A percentile compares a stretch with the other conserved stretches of the same genome.
Conservation (phyloP, 768 basidiomycete species). For the Neoboletus brunneissimus region DNA sequence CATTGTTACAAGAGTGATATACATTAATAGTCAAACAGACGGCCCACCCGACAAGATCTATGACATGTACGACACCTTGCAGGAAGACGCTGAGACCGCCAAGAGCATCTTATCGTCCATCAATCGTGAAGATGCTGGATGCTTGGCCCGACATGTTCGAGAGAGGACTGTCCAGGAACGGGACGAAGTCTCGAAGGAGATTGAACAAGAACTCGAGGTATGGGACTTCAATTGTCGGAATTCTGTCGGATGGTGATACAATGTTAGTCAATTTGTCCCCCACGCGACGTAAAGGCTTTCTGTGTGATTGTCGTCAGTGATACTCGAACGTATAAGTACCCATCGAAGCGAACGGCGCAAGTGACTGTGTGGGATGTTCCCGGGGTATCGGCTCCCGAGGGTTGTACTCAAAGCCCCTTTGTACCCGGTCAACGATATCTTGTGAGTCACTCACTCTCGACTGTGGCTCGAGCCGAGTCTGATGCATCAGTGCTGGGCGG, state of each 20-base stretch:
- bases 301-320: conserved; percentile 70
- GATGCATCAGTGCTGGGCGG: not conserved
- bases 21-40: conserved; percentile 12
- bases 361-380: conserved; percentile 83
- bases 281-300: conserved; percentile 73
- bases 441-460: conserved; percentile 38
- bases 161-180: conserved; percentile 48
- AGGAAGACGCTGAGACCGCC: conserved; percentile 51
- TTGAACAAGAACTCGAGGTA: conserved; percentile 75
- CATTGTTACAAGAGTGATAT: not conserved
- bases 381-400: conserved; percentile 49
- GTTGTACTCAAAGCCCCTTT: conserved; percentile 48
- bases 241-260: conserved; percentile 2
- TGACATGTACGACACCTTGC: conserved; percentile 57
- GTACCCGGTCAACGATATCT: conserved; percentile 63
- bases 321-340: conserved; percentile 49
- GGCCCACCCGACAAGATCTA: conserved; percentile 47
- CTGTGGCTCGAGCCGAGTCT: conserved; percentile 1
- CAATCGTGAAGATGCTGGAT: conserved; percentile 51
- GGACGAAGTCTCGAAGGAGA: conserved; percentile 52
- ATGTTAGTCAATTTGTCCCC: conserved; percentile 57
- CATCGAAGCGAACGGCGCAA: conserved; percentile 61
- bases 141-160: conserved; percentile 54
- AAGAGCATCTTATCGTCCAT: conserved; percentile 42
- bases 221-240: conserved; percentile 16